phyloP scores from a whole-genome alignment of 139 green algal species.

The Volvox africanus region DNA sequence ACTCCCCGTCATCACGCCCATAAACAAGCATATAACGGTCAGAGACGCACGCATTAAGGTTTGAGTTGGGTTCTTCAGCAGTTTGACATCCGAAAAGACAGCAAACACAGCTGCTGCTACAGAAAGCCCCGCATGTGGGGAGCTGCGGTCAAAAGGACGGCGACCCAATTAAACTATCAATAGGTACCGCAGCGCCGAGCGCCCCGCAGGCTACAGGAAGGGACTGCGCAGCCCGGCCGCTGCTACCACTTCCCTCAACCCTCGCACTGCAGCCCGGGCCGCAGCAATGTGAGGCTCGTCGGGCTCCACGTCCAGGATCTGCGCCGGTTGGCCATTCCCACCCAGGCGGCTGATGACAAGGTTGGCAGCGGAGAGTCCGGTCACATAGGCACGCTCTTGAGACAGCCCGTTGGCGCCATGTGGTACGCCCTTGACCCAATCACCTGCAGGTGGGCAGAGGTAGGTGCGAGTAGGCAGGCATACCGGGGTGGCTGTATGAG shows the following conservation, averaged over 20 bases:
- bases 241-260: slow-evolving; percentile 47
- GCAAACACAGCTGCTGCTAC: too few relatives aligned
- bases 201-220: not conserved
- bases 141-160: too few relatives aligned
- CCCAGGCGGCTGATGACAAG: slow-evolving; percentile 68
- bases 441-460: slow-evolving; percentile 69
- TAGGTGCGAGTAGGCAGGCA: too few relatives aligned
- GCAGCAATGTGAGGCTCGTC: slow-evolving; percentile 88
- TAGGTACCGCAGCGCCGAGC: too few relatives aligned
- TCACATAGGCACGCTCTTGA: slow-evolving; percentile 89
- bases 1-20: too few relatives aligned
- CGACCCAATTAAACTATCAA: too few relatives aligned
- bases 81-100: too few relatives aligned
- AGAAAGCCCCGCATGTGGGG: too few relatives aligned
- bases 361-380: slow-evolving; percentile 86
- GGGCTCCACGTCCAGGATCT: slow-evolving; percentile 57
- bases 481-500: too few relatives aligned
- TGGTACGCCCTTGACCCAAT: slow-evolving; percentile 88
- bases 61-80: too few relatives aligned
- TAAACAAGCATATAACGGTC: too few relatives aligned
- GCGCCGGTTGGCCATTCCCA: slow-evolving; percentile 34
- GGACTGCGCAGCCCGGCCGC: slow-evolving; percentile 40
- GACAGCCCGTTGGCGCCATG: slow-evolving; percentile 87
- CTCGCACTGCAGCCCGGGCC: slow-evolving; percentile 58
- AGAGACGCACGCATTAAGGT: too few relatives aligned